Percentiles rank a stretch among this genome's conserved stretches.
Conservation (phyloP, 345 rosid species). For the Schrenkiella parvula region DNA sequence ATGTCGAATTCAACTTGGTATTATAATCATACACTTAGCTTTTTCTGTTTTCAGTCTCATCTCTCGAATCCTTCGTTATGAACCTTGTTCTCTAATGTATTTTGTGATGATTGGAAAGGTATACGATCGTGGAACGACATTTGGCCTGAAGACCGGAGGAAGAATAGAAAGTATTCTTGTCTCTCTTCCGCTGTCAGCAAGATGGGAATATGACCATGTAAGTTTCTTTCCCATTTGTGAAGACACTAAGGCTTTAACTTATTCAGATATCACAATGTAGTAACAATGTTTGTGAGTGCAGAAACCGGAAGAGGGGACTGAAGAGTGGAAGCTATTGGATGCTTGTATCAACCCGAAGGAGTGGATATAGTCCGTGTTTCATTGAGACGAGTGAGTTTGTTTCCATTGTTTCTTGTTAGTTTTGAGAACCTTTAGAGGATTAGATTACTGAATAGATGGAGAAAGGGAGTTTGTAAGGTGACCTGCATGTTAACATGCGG, state of each 20-base stretch:
- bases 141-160: slow-evolving; percentile 97
- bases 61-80: not conserved
- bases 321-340: slow-evolving; percentile 95
- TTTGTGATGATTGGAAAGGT: slow-evolving; percentile 44
- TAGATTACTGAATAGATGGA: slow-evolving; percentile 8
- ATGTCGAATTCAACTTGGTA: slow-evolving; percentile 96
- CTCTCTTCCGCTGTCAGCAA: slow-evolving; percentile 84
- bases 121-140: slow-evolving; percentile 95
- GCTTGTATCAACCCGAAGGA: slow-evolving; percentile 97
- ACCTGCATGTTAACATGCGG: slow-evolving; percentile 8
- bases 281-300: slow-evolving; percentile 33
- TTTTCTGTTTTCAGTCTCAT: not conserved
- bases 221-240: slow-evolving; percentile 18
- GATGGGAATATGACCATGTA: slow-evolving; percentile 99
- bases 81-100: not conserved
- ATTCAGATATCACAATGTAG: slow-evolving; percentile 13
- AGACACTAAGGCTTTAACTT: not conserved
- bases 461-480: slow-evolving; percentile 14
- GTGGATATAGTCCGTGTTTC: slow-evolving; percentile 49
- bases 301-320: slow-evolving; percentile 96
- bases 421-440: slow-evolving; percentile 19
- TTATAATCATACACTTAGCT: not conserved
- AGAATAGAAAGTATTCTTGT: slow-evolving; percentile 97
- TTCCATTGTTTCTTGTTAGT: slow-evolving; percentile 15
- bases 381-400: slow-evolving; percentile 9